Evolutionary conservation across 805 yeast genomes (phyloP).

Genomic region (Saturnispora bothae): DNA sequence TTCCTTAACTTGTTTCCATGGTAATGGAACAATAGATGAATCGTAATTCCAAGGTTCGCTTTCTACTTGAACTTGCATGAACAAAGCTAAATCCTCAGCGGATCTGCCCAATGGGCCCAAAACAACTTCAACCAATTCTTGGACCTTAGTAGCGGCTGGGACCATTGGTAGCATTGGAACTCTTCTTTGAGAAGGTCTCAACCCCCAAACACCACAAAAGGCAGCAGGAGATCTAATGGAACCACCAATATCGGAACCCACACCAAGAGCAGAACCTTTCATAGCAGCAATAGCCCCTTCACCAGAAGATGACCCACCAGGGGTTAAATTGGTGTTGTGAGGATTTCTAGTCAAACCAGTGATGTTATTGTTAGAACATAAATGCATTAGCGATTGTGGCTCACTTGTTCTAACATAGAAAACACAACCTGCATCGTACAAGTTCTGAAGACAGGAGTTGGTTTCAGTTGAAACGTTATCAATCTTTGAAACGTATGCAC

Average conservation of each 20-base stretch:
- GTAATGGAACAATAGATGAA: slow-evolving; percentile 35
- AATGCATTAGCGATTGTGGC: slow-evolving; percentile 46
- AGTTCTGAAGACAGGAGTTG: slow-evolving; percentile 30
- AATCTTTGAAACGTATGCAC: slow-evolving; percentile 34
- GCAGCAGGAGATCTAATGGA: slow-evolving; percentile 47
- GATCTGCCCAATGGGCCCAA: slow-evolving; percentile 38
- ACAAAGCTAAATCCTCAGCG: slow-evolving; percentile 39
- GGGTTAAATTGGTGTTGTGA: slow-evolving; percentile 31
- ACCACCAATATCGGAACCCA: slow-evolving; percentile 35
- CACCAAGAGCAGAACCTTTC: slow-evolving; percentile 35
- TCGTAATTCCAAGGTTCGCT: slow-evolving; percentile 49
- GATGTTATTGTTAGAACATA: slow-evolving; percentile 45
- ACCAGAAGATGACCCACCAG: slow-evolving; percentile 52
- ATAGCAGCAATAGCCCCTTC: slow-evolving; percentile 37
- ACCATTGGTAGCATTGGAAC: slow-evolving; percentile 32
- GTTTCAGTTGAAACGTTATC: slow-evolving; percentile 33
- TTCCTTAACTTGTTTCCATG: slow-evolving; percentile 35
- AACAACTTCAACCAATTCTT: slow-evolving; percentile 37
- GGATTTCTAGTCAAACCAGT: slow-evolving; percentile 45
- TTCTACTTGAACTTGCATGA: slow-evolving; percentile 35
- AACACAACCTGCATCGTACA: slow-evolving; percentile 44
- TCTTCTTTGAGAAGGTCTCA: slow-evolving; percentile 41
- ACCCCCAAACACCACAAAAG: slow-evolving; percentile 39
- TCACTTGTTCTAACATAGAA: slow-evolving; percentile 47
- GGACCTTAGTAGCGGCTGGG: slow-evolving; percentile 32